Evolutionary conservation across 768 basidiomycete genomes (phyloP).

Genomic region (Trametopsis cervina): DNA sequence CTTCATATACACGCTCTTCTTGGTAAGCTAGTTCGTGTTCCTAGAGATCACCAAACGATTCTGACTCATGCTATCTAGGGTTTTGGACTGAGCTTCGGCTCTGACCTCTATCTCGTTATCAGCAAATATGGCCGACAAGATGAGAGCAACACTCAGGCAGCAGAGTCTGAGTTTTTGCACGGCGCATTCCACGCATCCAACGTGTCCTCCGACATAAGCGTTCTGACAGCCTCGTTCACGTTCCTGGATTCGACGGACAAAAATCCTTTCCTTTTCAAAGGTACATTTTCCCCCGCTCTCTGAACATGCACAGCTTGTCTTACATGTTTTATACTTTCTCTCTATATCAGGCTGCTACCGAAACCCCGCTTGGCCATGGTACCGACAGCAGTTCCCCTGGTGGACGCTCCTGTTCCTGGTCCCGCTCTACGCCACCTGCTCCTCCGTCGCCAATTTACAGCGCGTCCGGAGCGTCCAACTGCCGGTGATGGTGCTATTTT

Average conservation of each 20-base stretch:
- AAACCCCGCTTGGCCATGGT: conserved; percentile 71
- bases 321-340: neutral
- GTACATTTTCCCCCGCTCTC: conserved; percentile 10
- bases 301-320: neutral
- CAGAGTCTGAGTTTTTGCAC: conserved; percentile 32
- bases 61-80: conserved; percentile 37
- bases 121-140: conserved; percentile 46
- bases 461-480: conserved; percentile 63
- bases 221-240: conserved; percentile 22
- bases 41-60: neutral
- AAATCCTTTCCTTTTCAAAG: conserved; percentile 23
- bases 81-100: conserved; percentile 79
- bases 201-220: conserved; percentile 14
- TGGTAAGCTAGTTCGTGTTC: conserved; percentile 36
- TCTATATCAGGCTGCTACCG: conserved; percentile 58
- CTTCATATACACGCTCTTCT: conserved; percentile 77
- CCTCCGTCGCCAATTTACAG: conserved; percentile 74
- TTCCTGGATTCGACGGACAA: conserved; percentile 23
- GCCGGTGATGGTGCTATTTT: conserved; percentile 70
- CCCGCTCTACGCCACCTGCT: conserved; percentile 67
- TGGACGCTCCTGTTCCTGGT: conserved; percentile 77
- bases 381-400: conserved; percentile 70
- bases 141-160: conserved; percentile 25
- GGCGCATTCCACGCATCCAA: conserved; percentile 38
- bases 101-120: conserved; percentile 70